These are phyloP conservation scores for Calendula officinalis DNA, from an alignment of 129 eudicot species.

Conservation along the genomic window DNA sequence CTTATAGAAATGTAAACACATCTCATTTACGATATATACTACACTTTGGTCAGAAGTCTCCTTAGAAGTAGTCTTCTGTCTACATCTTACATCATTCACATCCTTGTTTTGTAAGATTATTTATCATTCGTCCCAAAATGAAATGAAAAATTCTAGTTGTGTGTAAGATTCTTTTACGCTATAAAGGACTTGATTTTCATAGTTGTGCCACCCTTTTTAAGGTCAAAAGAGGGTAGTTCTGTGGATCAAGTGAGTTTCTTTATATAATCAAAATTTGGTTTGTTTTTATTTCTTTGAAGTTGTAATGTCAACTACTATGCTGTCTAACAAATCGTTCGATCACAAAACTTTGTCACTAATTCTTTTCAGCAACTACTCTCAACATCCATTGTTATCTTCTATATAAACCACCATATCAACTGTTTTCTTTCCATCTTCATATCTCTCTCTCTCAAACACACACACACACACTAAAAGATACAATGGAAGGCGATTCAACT, in stretches of 20 bases:
- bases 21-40: no score
- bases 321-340: not conserved
- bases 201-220: slow-evolving; percentile 13
- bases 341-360: slow-evolving; percentile 4
- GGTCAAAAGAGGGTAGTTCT: slow-evolving; percentile 29
- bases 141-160: not conserved
- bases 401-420: slow-evolving; percentile 27
- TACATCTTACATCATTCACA: no score
- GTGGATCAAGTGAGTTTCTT: slow-evolving; percentile 25
- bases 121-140: no score
- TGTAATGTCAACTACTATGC: not conserved
- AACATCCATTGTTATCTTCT: not conserved
- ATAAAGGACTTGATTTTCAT: not conserved
- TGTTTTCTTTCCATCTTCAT: slow-evolving; percentile 7
- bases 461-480: not conserved
- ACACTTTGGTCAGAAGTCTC: no score
- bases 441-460: slow-evolving; percentile 3
- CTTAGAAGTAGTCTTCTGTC: no score
- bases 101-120: no score
- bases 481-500: slow-evolving; percentile 51
- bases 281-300: not conserved
- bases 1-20: no score
- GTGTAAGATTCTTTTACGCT: slow-evolving; percentile 3
- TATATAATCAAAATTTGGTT: slow-evolving; percentile 10
- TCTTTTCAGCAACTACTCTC: slow-evolving; percentile 20